phyloP scores from a whole-genome alignment of 1,284 basidiomycete species.

The Malassezia nana region DNA sequence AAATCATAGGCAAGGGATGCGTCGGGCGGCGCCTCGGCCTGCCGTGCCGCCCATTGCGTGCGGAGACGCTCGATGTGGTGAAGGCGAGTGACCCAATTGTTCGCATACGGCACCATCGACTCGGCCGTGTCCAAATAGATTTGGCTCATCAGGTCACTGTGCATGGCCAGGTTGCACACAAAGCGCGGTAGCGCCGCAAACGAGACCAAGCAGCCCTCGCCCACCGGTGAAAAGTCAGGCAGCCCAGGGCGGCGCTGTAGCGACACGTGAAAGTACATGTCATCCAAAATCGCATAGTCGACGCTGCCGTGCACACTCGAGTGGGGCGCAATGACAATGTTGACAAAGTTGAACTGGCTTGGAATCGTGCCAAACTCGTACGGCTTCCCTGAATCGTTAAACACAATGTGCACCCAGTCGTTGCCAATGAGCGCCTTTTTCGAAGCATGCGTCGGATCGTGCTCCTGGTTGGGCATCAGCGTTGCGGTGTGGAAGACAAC shows the following conservation, averaged over 20 bases:
- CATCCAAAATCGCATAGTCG: slow-evolving; percentile 39
- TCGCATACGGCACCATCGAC: slow-evolving; percentile 39
- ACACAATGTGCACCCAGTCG: slow-evolving; percentile 60
- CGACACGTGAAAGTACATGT: slow-evolving; percentile 43
- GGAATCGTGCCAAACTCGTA: slow-evolving; percentile 83
- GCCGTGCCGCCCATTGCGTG: slow-evolving; percentile 5
- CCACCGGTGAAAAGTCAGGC: slow-evolving; percentile 42
- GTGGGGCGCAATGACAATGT: slow-evolving; percentile 66
- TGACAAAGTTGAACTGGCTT: slow-evolving; percentile 93
- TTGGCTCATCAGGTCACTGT: slow-evolving; percentile 42
- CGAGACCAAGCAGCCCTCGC: slow-evolving; percentile 40
- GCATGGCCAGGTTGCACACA: slow-evolving; percentile 40
- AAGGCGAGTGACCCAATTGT: slow-evolving; percentile 37
- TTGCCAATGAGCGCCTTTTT: slow-evolving; percentile 48
- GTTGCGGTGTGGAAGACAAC: slow-evolving; percentile 92
- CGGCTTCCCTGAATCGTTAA: slow-evolving; percentile 60
- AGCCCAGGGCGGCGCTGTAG: slow-evolving; percentile 37
- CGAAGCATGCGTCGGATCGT: slow-evolving; percentile 27
- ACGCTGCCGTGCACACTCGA: slow-evolving; percentile 33
- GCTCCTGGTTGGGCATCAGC: slow-evolving; percentile 67
- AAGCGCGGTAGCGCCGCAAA: slow-evolving; percentile 35
- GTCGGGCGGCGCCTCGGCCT: background rate
- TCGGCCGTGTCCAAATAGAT: slow-evolving; percentile 44
- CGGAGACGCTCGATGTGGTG: slow-evolving; percentile 25
- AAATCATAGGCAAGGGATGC: slow-evolving; percentile 26